A percentile compares a stretch with the other conserved stretches of the same genome.
Conservation (phyloP, 2,329 filamentous ascomycete species). For the Fusarium sp. region DNA sequence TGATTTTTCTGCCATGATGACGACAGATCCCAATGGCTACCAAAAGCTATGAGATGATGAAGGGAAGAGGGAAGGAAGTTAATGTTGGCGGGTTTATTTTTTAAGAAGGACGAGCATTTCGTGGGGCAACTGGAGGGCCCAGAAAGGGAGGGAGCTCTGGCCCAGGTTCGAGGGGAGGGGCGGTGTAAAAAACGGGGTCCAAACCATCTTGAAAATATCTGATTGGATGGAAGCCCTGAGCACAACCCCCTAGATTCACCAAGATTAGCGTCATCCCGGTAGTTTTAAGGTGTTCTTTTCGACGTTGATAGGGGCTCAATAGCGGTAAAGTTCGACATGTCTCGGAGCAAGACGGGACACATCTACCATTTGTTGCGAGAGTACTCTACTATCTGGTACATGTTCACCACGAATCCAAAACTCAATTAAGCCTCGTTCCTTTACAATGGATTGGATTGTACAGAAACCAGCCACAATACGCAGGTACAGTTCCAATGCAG, state of each 20-base stretch:
- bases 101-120: constrained; percentile 26
- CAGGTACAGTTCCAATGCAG: constrained; percentile 32
- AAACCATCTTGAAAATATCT: background rate
- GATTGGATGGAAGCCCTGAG: constrained; percentile 17
- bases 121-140: constrained; percentile 31
- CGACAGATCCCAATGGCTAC: constrained; percentile 45
- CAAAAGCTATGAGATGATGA: constrained; percentile 33
- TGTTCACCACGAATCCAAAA: background rate
- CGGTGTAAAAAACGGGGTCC: constrained; percentile 34
- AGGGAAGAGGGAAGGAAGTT: constrained; percentile 25
- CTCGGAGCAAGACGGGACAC: constrained; percentile 5
- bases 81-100: constrained; percentile 38
- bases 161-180: constrained; percentile 29
- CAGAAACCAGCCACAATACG: constrained; percentile 24
- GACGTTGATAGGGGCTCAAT: constrained; percentile 24
- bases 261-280: constrained; percentile 26
- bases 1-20: constrained; percentile 51
- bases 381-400: background rate
- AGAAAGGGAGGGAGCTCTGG: constrained; percentile 34
- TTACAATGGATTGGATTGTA: constrained; percentile 2
- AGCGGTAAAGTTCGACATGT: constrained; percentile 21
- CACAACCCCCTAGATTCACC: constrained; percentile 9
- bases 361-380: background rate
- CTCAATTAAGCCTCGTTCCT: background rate
- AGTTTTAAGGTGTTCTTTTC: constrained; percentile 31